Evolutionary conservation across 108 stramenopile genomes (phyloP).

Genomic region (Tribonema minus): DNA sequence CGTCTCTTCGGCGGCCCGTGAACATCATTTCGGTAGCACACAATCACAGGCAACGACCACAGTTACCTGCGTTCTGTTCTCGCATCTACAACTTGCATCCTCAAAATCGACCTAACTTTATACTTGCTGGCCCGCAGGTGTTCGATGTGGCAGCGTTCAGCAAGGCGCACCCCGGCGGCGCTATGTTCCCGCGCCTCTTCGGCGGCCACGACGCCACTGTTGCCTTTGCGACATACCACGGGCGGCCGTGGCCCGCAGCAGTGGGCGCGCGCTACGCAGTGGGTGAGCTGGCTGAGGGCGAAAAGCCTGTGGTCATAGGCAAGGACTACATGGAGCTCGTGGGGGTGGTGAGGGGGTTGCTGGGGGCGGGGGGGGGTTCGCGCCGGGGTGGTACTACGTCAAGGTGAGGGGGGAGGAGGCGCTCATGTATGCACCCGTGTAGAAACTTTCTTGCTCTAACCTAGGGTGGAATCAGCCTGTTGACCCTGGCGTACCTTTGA

Average conservation of each 20-base stretch:
- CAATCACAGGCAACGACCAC: background rate
- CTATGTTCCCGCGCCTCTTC: slow-evolving; percentile 7
- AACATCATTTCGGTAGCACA: slow-evolving; percentile 10
- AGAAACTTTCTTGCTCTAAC: too few species aligned
- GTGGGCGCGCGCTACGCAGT: background rate
- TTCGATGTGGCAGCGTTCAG: background rate
- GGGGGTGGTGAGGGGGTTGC: background rate
- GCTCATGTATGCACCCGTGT: too few species aligned
- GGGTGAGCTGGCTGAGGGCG: background rate
- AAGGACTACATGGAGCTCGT: background rate
- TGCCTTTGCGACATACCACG: slow-evolving; percentile 39
- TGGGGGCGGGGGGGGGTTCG: background rate
- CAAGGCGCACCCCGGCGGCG: slow-evolving; percentile 15
- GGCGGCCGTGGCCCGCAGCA: slow-evolving; percentile 14
- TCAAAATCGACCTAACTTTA: too few species aligned
- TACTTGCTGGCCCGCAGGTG: background rate
- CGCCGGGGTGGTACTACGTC: background rate
- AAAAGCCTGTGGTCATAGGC: background rate
- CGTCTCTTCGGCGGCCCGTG: slow-evolving; percentile 22
- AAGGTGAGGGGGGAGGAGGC: background rate
- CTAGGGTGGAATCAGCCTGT: too few species aligned
- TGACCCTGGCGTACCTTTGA: too few species aligned
- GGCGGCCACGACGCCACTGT: slow-evolving; percentile 40
- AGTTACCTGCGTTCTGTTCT: background rate
- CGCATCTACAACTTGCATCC: background rate